Evolutionary conservation across 345 rosid genomes (phyloP), one percentile per base, ranked within the genome.

Genomic region (Lagerstroemia speciosa): DNA sequence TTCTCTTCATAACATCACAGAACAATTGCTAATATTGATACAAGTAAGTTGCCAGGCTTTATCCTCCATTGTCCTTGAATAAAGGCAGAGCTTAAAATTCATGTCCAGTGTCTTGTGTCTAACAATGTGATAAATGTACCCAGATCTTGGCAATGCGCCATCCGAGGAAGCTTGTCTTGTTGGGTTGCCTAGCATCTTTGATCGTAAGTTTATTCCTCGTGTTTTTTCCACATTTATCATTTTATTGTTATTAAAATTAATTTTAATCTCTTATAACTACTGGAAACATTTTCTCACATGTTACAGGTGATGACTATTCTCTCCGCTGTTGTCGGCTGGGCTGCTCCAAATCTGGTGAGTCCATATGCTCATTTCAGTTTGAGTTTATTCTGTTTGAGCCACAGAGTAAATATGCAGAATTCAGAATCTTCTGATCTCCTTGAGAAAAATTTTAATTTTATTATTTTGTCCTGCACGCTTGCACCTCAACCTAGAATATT

Each of bases 61-160:
- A 36, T 22, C 45, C 32, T 36, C 43, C 37, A 34, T 37, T 15
- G 20, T 64, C n/a, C 33, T 34, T 62, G 38, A 62, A 62, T 33
- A 12, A 61, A 60, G 5, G 34, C 38, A 19, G 41, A 62, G 27
- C 66, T 63, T 63, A 12, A 5, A 1, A 34, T 34, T 36, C 43
- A 36, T 64, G 11, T 64, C 43, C 45, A 34, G 27, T 20, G 8
- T 41, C 43, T 53, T 20, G 33, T 64, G 17, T 50, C 53, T 65
- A 22, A 46, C 48, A 43, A 48, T 38, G 48, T 55, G 62, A 9
- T 31, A 11, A 17, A 14, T 64, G 34, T 71, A 67, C 72, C 73
- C 78, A 94, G 99, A 91, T 94, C 80, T 77, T 91, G 88, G 99
- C 99, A 36, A 94, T 94, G 97, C 94, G 97, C 58, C 95, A 94